Conservation (phyloP, 2,329 filamentous ascomycete species). For the Ophiosphaerella narmari region DNA sequence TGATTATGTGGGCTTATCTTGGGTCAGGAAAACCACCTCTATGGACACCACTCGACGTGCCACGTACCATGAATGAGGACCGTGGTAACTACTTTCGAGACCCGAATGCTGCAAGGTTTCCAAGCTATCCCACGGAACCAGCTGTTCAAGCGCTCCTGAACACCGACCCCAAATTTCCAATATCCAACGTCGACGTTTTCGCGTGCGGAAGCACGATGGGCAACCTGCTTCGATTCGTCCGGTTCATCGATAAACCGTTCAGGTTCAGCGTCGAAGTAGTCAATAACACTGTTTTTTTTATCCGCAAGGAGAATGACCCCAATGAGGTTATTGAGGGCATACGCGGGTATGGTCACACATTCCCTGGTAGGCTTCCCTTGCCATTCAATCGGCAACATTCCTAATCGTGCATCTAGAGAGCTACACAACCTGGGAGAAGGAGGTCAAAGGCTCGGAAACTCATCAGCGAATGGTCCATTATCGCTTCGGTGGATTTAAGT, state of each 20-base stretch:
- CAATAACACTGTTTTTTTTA: slow-evolving; percentile 64
- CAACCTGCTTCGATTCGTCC: slow-evolving; percentile 63
- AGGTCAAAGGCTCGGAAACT: slow-evolving; percentile 59
- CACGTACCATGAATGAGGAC: slow-evolving; percentile 50
- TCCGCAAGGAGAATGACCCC: slow-evolving; percentile 65
- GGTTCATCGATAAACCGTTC: slow-evolving; percentile 55
- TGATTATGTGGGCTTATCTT: slow-evolving; percentile 6
- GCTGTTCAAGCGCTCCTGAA: slow-evolving; percentile 52
- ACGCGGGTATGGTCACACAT: slow-evolving; percentile 67
- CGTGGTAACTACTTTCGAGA: slow-evolving; percentile 59
- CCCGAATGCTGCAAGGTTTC: slow-evolving; percentile 57
- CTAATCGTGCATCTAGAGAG: slow-evolving; percentile 46
- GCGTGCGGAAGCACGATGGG: slow-evolving; percentile 66
- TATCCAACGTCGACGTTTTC: slow-evolving; percentile 57
- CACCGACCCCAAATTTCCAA: slow-evolving; percentile 43
- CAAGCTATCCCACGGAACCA: slow-evolving; percentile 57
- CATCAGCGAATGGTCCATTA: slow-evolving; percentile 68
- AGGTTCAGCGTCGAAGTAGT: slow-evolving; percentile 63
- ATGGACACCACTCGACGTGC: slow-evolving; percentile 53
- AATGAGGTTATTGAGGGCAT: slow-evolving; percentile 60
- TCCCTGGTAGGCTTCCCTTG: slow-evolving; percentile 48
- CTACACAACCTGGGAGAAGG: slow-evolving; percentile 66
- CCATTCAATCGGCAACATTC: too few relatives aligned
- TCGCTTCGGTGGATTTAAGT: slow-evolving; percentile 57
- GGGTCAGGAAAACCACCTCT: slow-evolving; percentile 54